Evolutionary conservation across 2,329 filamentous ascomycete genomes (phyloP).

Genomic region (Phaeosphaeriaceae sp.): DNA sequence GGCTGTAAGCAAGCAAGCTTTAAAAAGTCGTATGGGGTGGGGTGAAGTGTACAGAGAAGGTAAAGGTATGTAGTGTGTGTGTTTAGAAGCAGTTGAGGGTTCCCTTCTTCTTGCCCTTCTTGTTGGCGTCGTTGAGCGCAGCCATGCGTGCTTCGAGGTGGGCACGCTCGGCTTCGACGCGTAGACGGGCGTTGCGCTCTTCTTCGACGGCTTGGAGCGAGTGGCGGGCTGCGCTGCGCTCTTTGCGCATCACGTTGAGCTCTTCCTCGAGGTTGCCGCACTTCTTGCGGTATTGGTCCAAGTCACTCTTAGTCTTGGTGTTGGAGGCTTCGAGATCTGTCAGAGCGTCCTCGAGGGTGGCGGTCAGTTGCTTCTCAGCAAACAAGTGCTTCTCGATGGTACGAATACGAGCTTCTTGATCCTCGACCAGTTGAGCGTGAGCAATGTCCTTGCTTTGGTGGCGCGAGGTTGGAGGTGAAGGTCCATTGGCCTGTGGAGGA

Average conservation of each 20-base stretch:
- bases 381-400: constrained; percentile 96
- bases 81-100: constrained; percentile 94
- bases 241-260: constrained; percentile 69
- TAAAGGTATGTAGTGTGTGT: constrained; percentile 6
- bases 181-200: constrained; percentile 89
- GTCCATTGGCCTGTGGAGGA: constrained; percentile 58
- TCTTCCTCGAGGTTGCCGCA: constrained; percentile 77
- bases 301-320: constrained; percentile 89
- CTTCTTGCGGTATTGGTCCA: constrained; percentile 90
- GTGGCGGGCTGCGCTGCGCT: constrained; percentile 66
- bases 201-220: constrained; percentile 92
- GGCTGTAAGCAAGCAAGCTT: constrained; percentile 27
- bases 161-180: constrained; percentile 86
- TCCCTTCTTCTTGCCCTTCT: constrained; percentile 94
- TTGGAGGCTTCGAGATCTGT: constrained; percentile 91
- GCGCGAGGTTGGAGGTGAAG: constrained; percentile 68
- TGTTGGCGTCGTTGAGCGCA: constrained; percentile 81
- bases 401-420: constrained; percentile 92
- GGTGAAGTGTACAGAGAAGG: constrained; percentile 28
- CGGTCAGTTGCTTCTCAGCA: constrained; percentile 94
- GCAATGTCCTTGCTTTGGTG: constrained; percentile 84
- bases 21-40: constrained; percentile 14
- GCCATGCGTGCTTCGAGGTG: constrained; percentile 87
- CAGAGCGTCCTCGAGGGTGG: constrained; percentile 92
- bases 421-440: constrained; percentile 83